phyloP scores from a whole-genome alignment of 1,139 yeast genomes.

The Arxiozyma bovina region DNA sequence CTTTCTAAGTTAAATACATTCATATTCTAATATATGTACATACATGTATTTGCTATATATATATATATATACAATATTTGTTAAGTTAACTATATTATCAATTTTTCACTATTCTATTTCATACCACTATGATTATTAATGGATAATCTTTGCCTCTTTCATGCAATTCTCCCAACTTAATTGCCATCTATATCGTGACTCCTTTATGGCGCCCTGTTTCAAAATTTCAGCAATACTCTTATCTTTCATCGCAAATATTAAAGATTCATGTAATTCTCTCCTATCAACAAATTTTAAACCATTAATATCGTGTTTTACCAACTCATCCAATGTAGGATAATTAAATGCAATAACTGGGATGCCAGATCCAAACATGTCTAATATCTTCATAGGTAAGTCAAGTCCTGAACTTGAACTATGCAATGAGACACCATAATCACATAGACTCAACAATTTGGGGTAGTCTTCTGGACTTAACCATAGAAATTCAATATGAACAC shows the following conservation, averaged over 20 bases:
- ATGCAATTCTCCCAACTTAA: slow-evolving; percentile 51
- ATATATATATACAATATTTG: not conserved
- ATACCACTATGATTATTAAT: slow-evolving; percentile 2
- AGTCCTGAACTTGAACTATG: slow-evolving; percentile 89
- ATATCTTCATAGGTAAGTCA: slow-evolving; percentile 94
- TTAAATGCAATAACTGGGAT: slow-evolving; percentile 76
- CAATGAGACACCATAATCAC: slow-evolving; percentile 82
- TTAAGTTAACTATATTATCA: not conserved
- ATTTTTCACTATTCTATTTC: not conserved
- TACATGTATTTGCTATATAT: not conserved
- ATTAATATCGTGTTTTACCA: slow-evolving; percentile 42
- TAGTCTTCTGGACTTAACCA: slow-evolving; percentile 82
- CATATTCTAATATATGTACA: not conserved
- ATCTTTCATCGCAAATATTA: slow-evolving; percentile 41
- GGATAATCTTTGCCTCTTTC: slow-evolving; percentile 18
- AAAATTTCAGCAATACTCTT: slow-evolving; percentile 33
- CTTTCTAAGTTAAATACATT: not conserved
- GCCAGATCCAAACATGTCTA: slow-evolving; percentile 95
- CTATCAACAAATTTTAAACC: slow-evolving; percentile 40
- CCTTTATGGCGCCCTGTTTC: slow-evolving; percentile 60
- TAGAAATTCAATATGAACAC: slow-evolving; percentile 49
- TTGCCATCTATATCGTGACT: slow-evolving; percentile 65
- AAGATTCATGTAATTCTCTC: slow-evolving; percentile 43
- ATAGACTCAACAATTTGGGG: slow-evolving; percentile 62
- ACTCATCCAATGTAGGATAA: slow-evolving; percentile 63